Conservation (phyloP, 2,329 filamentous ascomycete genomes). For the Mycosphaerelloides madeirae region DNA sequence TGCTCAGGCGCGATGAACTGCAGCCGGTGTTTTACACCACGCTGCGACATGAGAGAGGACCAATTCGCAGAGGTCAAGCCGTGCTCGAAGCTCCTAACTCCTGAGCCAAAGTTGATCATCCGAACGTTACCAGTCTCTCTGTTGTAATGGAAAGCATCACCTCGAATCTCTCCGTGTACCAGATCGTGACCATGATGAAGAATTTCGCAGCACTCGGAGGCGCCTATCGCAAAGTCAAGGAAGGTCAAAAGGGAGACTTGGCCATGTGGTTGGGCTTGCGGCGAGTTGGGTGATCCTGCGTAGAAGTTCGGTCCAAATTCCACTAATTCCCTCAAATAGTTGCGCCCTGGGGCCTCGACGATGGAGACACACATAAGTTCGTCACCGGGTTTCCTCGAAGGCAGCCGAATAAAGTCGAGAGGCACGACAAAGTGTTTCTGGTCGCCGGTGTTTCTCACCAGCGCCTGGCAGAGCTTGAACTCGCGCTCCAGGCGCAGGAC, state of each 20-base stretch:
- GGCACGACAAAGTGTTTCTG: slow-evolving; percentile 74
- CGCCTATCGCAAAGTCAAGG: slow-evolving; percentile 85
- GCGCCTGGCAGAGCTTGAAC: slow-evolving; percentile 72
- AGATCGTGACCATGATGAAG: slow-evolving; percentile 84
- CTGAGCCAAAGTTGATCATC: slow-evolving; percentile 80
- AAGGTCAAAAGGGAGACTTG: slow-evolving; percentile 61
- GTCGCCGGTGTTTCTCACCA: slow-evolving; percentile 53
- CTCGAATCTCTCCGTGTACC: slow-evolving; percentile 85
- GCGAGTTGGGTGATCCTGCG: slow-evolving; percentile 25
- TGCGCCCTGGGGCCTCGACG: slow-evolving; percentile 71
- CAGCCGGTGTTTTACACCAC: slow-evolving; percentile 82
- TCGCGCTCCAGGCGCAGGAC: slow-evolving; percentile 78
- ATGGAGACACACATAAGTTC: slow-evolving; percentile 72
- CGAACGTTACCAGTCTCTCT: slow-evolving; percentile 65
- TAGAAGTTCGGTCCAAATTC: slow-evolving; percentile 65
- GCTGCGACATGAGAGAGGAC: slow-evolving; percentile 74
- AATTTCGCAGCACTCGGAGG: slow-evolving; percentile 78
- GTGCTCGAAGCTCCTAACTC: slow-evolving; percentile 83
- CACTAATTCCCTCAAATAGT: slow-evolving; percentile 65
- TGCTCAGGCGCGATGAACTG: slow-evolving; percentile 92
- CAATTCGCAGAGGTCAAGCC: slow-evolving; percentile 79
- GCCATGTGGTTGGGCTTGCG: slow-evolving; percentile 13
- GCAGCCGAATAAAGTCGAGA: slow-evolving; percentile 70
- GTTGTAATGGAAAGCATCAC: slow-evolving; percentile 87
- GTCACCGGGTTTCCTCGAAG: slow-evolving; percentile 63